Base-by-base conservation (phyloP, 2,329 filamentous ascomycete species). In the Exserohilum turcica region DNA sequence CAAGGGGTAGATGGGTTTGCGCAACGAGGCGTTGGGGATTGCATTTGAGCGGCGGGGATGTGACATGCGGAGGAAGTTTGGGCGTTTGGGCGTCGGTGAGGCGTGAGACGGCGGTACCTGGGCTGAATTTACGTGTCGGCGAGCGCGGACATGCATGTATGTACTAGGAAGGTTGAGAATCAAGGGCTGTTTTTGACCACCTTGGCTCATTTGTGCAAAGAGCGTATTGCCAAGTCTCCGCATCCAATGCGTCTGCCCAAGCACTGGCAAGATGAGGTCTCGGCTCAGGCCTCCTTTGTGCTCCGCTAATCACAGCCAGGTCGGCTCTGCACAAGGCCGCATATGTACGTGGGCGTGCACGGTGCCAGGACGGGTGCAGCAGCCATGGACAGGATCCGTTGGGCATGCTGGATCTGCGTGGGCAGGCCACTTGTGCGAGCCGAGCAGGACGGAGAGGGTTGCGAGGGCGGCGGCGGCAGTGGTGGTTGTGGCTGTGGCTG, bases 1-100 rank as follows among this genome's bases (percentile, higher is more conserved):
- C 48, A 85, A 83, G 78, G 75, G 75, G 65, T 75, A 70, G 53
- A 52, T n/a, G 15, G 13, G 9, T 39, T 15, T 37, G 29, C 16
- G 8, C 32, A 33, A 31, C 16, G 13, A 31, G 24, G 27, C 21
- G 9, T 33, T 47, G 51, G 33, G 32, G 48, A 9, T 35, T 35
- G 27, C 21, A 15, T 37, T 39, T 33, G 40, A 45, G 42, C 32
- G 48, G 18, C 18, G 32, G 33, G 27, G 38, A 9, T 12, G 52
- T 19, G 54, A 54, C 51, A 57, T 61, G 46, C 52, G 48, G 36
- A 48, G 36, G 48, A 44, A 32, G 37, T 55, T 56, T 44, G 36
- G 55, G 55, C 55, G 55, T 56, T 58, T 19, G n/a, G 28, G 35
- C 28, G n/a, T 24, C 16, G 18, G 24, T 2, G 44, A 31, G 27